phyloP scores from a whole-genome alignment of 176 grass and related monocot species.

The bread wheat (Triticum aestivum) region DNA sequence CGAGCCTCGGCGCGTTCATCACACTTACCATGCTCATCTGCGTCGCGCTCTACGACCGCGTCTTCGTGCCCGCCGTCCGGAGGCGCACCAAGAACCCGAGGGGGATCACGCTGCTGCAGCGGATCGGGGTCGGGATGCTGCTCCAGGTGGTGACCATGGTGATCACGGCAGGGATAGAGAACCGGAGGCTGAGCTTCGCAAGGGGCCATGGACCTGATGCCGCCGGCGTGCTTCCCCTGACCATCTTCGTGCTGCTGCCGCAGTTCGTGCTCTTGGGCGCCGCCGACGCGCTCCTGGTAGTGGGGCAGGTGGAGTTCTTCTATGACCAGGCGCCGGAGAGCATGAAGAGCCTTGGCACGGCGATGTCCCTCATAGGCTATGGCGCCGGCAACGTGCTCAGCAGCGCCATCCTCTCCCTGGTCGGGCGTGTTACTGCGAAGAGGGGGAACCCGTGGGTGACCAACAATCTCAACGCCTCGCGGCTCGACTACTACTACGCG shows the following conservation, averaged over 20 bases:
- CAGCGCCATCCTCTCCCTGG: constrained; percentile 53
- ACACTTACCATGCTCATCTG: constrained; percentile 65
- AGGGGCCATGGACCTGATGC: constrained; percentile 14
- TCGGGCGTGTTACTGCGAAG: constrained; percentile 36
- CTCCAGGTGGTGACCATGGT: constrained; percentile 65
- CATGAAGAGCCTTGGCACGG: constrained; percentile 88
- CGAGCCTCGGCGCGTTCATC: constrained; percentile 56
- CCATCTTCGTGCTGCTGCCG: constrained; percentile 70
- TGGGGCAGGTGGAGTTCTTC: constrained; percentile 72
- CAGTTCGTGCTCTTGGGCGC: constrained; percentile 86
- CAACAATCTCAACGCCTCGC: constrained; percentile 75
- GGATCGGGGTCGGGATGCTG: constrained; percentile 57
- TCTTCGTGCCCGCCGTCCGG: constrained; percentile 40
- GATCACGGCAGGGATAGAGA: constrained; percentile 44
- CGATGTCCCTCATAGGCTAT: constrained; percentile 57
- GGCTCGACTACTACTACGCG: constrained; percentile 75
- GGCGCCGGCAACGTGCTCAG: constrained; percentile 73
- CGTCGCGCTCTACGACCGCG: constrained; percentile 62
- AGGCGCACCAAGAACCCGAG: constrained; percentile 67
- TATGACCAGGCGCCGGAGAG: constrained; percentile 90
- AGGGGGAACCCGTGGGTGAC: constrained; percentile 51
- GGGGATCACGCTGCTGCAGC: constrained; percentile 81
- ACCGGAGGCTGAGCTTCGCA: constrained; percentile 43
- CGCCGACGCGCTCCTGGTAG: constrained; percentile 61
- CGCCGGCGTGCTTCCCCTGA: constrained; percentile 36